Base-by-base conservation (phyloP, 345 rosid genomes). In the Citrus sp. region DNA sequence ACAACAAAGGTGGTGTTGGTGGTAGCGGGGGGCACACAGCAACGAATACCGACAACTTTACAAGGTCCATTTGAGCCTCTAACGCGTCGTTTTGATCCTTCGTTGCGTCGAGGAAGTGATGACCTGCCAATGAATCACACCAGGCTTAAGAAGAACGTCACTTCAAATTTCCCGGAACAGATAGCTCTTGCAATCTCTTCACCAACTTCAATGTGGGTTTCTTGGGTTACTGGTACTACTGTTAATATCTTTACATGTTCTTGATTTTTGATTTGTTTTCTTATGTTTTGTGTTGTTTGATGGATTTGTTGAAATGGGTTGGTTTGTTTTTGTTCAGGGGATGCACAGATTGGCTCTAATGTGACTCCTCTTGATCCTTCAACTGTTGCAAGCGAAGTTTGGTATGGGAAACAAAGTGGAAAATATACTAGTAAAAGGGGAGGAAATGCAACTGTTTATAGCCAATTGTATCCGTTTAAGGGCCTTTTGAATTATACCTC, bases 401-500 rank as follows among this genome's bases (percentile, higher is more conserved):
- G 87, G 92, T 92, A 87, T 78, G 98, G 95, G 55, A 90, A 83
- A 18, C 80, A 78, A 59, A 87, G 88, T 66, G 90, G 92, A 27
- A 87, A 87, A 0, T 90, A 87, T 76, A 32, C 73, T 0, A 74
- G 55, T n/a, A 85, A 80, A 66, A 71, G 10, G 59, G 84, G 49
- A 24, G 93, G 98, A 59, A 78, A 84, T 72, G 89, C 97, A 6
- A 77, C 85, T 30, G 90, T 90, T 79, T 95, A 95, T 32, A 90
- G 87, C 79, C 98, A 95, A 38, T 84, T 93, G 67, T 95, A 92
- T 79, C 93, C 98, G 0, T 95, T 92, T 70, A 82, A 90, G 79
- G 98, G 95, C 22, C 94, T 93, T 37, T 64, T 81, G 71, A 95
- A 95, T 79, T 93, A 93, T 82, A 93, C 97, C 3, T 93, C 98